Conservation (phyloP, 805 yeast species). For the Diddensiella caesifluorescens region DNA sequence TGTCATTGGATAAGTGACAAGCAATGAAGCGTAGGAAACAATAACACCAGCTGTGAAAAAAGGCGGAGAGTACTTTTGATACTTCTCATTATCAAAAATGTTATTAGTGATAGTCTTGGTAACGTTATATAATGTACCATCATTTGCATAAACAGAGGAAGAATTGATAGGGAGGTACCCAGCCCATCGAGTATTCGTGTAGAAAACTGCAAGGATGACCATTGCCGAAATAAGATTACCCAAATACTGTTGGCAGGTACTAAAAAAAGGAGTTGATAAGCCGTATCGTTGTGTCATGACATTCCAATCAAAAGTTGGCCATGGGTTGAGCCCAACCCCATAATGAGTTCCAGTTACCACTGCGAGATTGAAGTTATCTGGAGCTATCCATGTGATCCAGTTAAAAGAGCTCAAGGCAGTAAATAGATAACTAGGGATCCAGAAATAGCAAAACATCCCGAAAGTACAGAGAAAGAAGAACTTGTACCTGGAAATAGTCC, state of each 20-base stretch:
- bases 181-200: constrained; percentile 54
- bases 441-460: constrained; percentile 50
- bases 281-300: constrained; percentile 26
- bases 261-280: constrained; percentile 42
- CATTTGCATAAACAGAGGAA: constrained; percentile 49
- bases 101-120: constrained; percentile 37
- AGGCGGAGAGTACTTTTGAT: constrained; percentile 48
- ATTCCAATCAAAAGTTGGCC: constrained; percentile 52
- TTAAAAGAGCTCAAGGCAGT: constrained; percentile 55
- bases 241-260: constrained; percentile 30
- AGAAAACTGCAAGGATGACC: constrained; percentile 45
- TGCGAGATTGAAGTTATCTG: constrained; percentile 45
- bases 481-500: constrained; percentile 49
- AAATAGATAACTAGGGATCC: constrained; percentile 64
- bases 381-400: constrained; percentile 58
- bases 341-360: constrained; percentile 41
- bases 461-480: constrained; percentile 42
- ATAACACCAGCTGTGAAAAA: constrained; percentile 51
- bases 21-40: constrained; percentile 48
- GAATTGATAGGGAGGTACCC: constrained; percentile 56
- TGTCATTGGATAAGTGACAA: constrained; percentile 49
- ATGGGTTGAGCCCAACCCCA: constrained; percentile 53
- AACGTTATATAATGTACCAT: constrained; percentile 45
- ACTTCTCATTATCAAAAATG: constrained; percentile 33
- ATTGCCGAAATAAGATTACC: constrained; percentile 42